Base-by-base conservation (phyloP, 2,329 filamentous ascomycete species). In the Cladosporium sphaerospermum region DNA sequence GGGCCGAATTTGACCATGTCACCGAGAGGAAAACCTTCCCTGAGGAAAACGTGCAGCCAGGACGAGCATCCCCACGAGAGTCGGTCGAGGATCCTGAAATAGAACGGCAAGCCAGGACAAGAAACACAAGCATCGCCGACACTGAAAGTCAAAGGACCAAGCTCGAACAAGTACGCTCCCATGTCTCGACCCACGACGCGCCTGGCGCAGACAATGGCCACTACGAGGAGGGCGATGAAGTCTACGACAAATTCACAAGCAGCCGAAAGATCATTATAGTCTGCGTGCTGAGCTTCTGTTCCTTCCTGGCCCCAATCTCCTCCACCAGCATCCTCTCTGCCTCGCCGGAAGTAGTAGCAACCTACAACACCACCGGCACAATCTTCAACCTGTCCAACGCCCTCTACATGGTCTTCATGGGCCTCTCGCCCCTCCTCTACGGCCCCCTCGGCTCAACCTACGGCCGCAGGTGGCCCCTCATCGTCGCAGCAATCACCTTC, bases 371-470 rank as follows among this genome's bases (percentile, higher is more conserved):
- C 0, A 85, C 80, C 0, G 84, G 83, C 4, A 79, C 79, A 9
- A 78, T 89, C 53, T 83, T 91, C 65, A 88, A 88, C 64, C 69
- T 86, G 42, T 84, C 80, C 63, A 92, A 91, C 69, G 86, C 87
- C 0, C 69, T 85, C n/a, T 89, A 88, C 60, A 78, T 89, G 73
- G 68, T 84, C 4, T 83, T 85, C 60, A 91, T 90, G 86, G 86
- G 84, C 0, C 53, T 88, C 4, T 80, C 78, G 11, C 82, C 86
- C 1, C 78, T 83, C 9, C 78, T 90, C 51, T 91, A 85, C 79
- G 85, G 86, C 0, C 87, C 87, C 0, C 71, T 88, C 55, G 86
- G 70, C 4, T 71, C 71, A 41, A 71, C 73, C 1, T 77, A 74
- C 54, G 75, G 75, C 4, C 61, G 74, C 44, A 73, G 74, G 64